phyloP scores from a whole-genome alignment of 192 early-diverging fungal species.

The Spinellus fusiger region DNA sequence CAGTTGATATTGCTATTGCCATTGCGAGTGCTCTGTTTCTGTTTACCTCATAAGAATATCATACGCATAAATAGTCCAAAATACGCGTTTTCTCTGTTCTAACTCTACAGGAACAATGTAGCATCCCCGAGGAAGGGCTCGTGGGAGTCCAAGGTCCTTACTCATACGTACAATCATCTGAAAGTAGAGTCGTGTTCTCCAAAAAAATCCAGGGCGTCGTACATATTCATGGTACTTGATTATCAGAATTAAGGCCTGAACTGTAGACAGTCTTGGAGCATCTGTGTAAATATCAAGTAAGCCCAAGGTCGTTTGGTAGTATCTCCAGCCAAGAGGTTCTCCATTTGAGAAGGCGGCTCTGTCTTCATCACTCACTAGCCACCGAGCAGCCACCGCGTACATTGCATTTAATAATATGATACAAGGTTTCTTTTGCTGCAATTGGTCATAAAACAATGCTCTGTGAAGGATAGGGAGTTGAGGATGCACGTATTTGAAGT shows the following conservation, averaged over 20 bases:
- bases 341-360: neutral
- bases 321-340: conserved; percentile 17
- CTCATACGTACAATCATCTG: conserved; percentile 21
- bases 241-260: conserved; percentile 45
- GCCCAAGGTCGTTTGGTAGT: conserved; percentile 15
- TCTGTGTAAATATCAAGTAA: conserved; percentile 42
- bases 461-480: conserved; percentile 8
- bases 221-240: conserved; percentile 51
- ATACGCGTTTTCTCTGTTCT: conserved; percentile 19
- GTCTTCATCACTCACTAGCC: neutral
- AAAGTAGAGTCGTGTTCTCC: conserved; percentile 44
- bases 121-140: neutral
- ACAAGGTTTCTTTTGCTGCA: neutral
- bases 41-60: conserved; percentile 26
- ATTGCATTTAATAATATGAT: conserved; percentile 30
- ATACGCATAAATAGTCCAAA: conserved; percentile 28
- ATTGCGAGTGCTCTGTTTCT: neutral
- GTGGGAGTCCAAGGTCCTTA: conserved; percentile 13
- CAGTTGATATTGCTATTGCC: neutral
- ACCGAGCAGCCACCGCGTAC: conserved; percentile 26
- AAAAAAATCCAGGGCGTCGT: conserved; percentile 45
- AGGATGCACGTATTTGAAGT: neutral
- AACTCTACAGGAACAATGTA: neutral
- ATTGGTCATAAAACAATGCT: neutral
- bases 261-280: conserved; percentile 45